Evolutionary conservation across 2,329 filamentous ascomycete species (phyloP).

Genomic region (Coniella vitis): DNA sequence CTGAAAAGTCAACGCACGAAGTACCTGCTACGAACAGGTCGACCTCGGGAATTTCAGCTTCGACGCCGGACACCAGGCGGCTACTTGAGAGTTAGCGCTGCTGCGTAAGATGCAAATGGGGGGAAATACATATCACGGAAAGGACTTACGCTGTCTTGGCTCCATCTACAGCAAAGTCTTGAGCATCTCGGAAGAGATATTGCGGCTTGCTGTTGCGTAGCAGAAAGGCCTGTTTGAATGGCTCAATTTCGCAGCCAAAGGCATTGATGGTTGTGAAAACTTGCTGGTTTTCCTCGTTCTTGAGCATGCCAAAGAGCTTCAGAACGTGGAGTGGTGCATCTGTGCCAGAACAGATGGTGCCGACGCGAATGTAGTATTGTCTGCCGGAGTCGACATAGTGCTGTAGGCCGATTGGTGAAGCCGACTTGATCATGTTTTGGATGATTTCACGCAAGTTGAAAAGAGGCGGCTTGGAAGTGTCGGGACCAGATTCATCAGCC

Average conservation of each 20-base stretch:
- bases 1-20: slow-evolving; percentile 69
- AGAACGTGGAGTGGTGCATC: slow-evolving; percentile 63
- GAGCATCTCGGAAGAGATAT: slow-evolving; percentile 52
- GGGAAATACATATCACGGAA: background rate
- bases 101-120: background rate
- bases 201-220: slow-evolving; percentile 48
- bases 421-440: background rate
- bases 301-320: slow-evolving; percentile 12
- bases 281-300: slow-evolving; percentile 2
- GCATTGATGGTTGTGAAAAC: slow-evolving; percentile 28
- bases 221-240: slow-evolving; percentile 59
- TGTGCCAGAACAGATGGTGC: slow-evolving; percentile 73
- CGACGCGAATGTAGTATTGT: slow-evolving; percentile 33
- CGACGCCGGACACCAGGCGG: slow-evolving; percentile 7
- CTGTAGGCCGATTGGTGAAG: background rate
- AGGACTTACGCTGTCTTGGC: slow-evolving; percentile 36
- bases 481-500: background rate
- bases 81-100: slow-evolving; percentile 8
- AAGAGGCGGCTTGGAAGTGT: slow-evolving; percentile 1
- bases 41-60: slow-evolving; percentile 38
- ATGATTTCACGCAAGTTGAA: slow-evolving; percentile 6
- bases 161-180: slow-evolving; percentile 40
- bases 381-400: background rate
- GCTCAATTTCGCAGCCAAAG: slow-evolving; percentile 58
- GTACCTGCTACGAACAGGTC: slow-evolving; percentile 68